These are phyloP conservation scores for Boletus smithii DNA, from an alignment of 1,284 basidiomycete species.

Conservation along the genomic window DNA sequence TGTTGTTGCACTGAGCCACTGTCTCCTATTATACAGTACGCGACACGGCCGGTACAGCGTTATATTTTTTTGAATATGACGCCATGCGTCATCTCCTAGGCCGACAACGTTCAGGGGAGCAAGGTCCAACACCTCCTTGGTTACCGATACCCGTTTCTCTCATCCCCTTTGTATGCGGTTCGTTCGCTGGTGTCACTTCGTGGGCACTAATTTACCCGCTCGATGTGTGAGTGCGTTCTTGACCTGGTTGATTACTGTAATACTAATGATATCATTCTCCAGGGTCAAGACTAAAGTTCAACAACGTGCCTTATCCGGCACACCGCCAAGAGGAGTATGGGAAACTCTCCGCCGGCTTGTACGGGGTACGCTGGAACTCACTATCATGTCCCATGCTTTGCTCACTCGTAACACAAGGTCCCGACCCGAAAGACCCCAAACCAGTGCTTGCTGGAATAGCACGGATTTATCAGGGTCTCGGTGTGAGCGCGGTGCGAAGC, in stretches of 20 bases:
- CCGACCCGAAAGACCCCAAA: constrained; percentile 70
- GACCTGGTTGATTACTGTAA: not conserved
- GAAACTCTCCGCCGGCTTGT: constrained; percentile 77
- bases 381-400: not conserved
- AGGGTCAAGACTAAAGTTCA: constrained; percentile 94
- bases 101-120: constrained; percentile 66
- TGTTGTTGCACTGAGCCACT: not conserved
- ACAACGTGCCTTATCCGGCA: constrained; percentile 79
- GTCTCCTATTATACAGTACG: constrained; percentile 50
- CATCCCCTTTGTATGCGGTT: constrained; percentile 84
- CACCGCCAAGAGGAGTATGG: constrained; percentile 60
- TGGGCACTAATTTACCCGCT: constrained; percentile 84
- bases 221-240: constrained; percentile 60
- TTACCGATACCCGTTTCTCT: constrained; percentile 72
- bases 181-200: constrained; percentile 77
- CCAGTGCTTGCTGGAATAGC: constrained; percentile 67
- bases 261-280: constrained; percentile 11
- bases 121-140: constrained; percentile 74
- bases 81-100: constrained; percentile 76
- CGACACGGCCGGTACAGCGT: constrained; percentile 76
- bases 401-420: constrained; percentile 45
- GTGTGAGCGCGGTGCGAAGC: constrained; percentile 78
- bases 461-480: constrained; percentile 80
- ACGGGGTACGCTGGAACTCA: constrained; percentile 47
- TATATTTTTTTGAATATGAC: constrained; percentile 89